phyloP scores from a whole-genome alignment of 2,329 filamentous ascomycete species.

The Sarocladium strictum region DNA sequence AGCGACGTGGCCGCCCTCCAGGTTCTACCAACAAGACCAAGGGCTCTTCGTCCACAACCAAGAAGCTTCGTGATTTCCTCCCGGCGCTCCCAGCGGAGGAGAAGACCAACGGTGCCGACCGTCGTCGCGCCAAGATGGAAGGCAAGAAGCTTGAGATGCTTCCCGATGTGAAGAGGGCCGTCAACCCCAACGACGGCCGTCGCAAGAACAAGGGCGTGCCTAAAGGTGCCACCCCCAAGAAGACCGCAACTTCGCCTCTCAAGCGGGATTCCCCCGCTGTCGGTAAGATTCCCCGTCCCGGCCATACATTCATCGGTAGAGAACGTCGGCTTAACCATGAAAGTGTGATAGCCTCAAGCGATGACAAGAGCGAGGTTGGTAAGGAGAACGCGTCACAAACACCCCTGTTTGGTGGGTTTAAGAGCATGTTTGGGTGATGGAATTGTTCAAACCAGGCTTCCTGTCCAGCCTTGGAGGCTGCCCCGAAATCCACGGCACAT shows the following conservation, averaged over 20 bases:
- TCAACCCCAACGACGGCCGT: slow-evolving; percentile 3
- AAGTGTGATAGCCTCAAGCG: not conserved
- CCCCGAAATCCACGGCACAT: too few relatives aligned
- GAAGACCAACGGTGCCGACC: slow-evolving; percentile 5
- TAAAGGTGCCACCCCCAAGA: slow-evolving; percentile 5
- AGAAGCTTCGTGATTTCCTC: slow-evolving; percentile 2
- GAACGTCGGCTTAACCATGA: slow-evolving; percentile 5
- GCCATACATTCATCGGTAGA: too few relatives aligned
- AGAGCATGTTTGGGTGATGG: slow-evolving; percentile 5
- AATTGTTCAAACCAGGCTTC: not conserved
- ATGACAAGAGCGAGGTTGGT: not conserved
- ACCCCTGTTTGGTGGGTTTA: not conserved
- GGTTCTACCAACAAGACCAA: slow-evolving; percentile 5
- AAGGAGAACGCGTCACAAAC: not conserved
- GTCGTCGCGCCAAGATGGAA: slow-evolving; percentile 4
- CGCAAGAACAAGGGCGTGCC: slow-evolving; percentile 2
- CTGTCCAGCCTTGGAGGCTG: too few relatives aligned
- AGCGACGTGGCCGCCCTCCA: slow-evolving; percentile 9
- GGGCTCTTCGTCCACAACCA: not conserved
- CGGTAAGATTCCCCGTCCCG: not conserved
- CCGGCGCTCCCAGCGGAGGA: slow-evolving; percentile 1
- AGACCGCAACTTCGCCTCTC: not conserved
- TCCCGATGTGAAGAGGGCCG: slow-evolving; percentile 1
- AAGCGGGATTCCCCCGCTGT: slow-evolving; percentile 2
- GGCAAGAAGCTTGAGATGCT: slow-evolving; percentile 2